Evolutionary conservation across 2,329 filamentous ascomycete species (phyloP).

Genomic region (Orbilia blumenaviensis): DNA sequence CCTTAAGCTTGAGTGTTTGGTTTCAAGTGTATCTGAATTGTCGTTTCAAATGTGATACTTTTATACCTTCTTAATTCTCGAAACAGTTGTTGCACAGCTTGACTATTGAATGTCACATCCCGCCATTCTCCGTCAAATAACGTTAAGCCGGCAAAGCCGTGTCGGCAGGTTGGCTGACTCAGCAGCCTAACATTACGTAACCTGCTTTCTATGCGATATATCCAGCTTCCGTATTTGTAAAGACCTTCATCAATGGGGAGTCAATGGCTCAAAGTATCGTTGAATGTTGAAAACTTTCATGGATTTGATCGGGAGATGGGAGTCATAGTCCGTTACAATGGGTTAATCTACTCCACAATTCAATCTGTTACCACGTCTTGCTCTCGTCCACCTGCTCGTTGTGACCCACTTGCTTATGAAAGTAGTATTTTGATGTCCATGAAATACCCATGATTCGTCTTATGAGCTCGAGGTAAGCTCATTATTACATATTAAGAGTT

Average conservation of each 20-base stretch:
- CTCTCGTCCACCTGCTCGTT: no score
- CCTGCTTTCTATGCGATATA: background rate
- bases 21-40: background rate
- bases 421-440: no score
- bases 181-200: background rate
- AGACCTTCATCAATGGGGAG: no score
- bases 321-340: background rate
- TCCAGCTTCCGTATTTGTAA: background rate
- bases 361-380: no score
- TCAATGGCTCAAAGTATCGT: no score
- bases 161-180: background rate
- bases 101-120: no score
- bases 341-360: no score
- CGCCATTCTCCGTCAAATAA: conserved; percentile 11
- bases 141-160: conserved; percentile 22
- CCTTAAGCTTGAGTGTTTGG: background rate
- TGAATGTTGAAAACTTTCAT: background rate
- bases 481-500: no score
- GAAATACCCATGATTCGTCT: no score
- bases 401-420: no score
- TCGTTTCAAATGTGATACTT: background rate
- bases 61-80: background rate
- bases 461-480: no score
- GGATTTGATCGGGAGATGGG: background rate
- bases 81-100: background rate